Evolutionary conservation across 805 yeast genomes (phyloP), one percentile per base, ranked within the genome.

Genomic region (Yarrowia osloensis): DNA sequence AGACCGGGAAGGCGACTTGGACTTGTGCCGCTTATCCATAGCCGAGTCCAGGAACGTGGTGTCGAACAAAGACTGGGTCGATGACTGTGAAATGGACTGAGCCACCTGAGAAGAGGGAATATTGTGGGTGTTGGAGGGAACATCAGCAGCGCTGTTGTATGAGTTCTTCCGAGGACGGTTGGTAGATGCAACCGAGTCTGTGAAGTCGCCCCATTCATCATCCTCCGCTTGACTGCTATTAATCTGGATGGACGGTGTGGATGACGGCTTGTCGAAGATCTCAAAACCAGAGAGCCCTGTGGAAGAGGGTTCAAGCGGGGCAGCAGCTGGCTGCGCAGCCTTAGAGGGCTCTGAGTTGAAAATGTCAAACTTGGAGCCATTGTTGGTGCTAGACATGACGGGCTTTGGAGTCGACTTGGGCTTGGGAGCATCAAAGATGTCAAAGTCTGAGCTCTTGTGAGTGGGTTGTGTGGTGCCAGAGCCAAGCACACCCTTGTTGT

Each of bases 201-300:
- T 54, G 19, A 57, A 57, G 11, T 57, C 63, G 5, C 63, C 63
- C 63, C 63, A 57, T 19, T 57, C 63, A 13, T 57, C 63, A 11
- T 57, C 63, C 4, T 28, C 49, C 2, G 40, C 26, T 2, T 39
- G 37, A 19, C 31, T 33, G 31, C 61, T 37, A 26, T 26, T n/a
- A 15, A 40, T 29, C 26, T 39, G 35, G 22, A 39, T 57, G 2
- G 63, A 19, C 1, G 63, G 49, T 7, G 49, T 24, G 31, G 61
- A 24, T 6, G 49, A 13, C 2, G 61, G 61, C 12, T 54, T 54
- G 44, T 54, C 61, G 15, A 54, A 54, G 5, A 54, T 37, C 9
- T 54, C 61, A 24, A 54, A 54, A 11, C 61, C 61, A 3, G 61
- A 54, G 12, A 54, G 33, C 13, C 40, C 26, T 5, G 50, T 17